Base-by-base conservation (phyloP, 768 basidiomycete species). In the Suillus alpinus region DNA sequence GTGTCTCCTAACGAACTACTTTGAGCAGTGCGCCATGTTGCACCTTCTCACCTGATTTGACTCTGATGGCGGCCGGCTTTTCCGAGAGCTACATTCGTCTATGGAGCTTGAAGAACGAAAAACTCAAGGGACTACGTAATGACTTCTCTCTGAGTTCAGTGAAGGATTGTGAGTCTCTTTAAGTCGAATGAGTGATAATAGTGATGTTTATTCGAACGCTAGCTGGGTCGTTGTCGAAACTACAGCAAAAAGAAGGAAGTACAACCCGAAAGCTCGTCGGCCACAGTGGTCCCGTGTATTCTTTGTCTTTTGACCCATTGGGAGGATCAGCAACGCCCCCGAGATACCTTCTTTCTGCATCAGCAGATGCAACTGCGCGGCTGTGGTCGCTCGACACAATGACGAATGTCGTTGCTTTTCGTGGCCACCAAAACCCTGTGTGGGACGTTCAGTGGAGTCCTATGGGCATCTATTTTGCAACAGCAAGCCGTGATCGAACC, bases 371-470 rank as follows among this genome's bases (percentile, higher is more conserved):
- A 1, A 95, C 96, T 0, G 78, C 88, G 46, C 86, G 97, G 13
- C 76, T 99, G 20, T 99, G 97, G 97, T 96, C 94, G 6, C 78
- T 98, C 74, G 94, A 98, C 64, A 97, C 96, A 0, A 86, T 94
- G 82, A 85, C 91, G 16, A 97, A 97, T 67, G 77, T 98, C 10
- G 95, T 95, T 20, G 95, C 90, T 6, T 99, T 95, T 71, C 84
- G 94, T 37, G 96, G 97, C 0, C 97, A 99, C 67, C 89, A 95
- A 70, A 95, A 97, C 73, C 95, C 97, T 0, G 88, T 99, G 0
- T 99, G 97, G 97, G 97, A 98, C 67, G 95, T 96, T 13, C 90
- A 98, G 71, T 99, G 97, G 97, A 95, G 93, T 68, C 96, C 97
- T 10, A 88, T 94, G 81, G 95, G 97, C 4, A 86, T 95, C n/a